phyloP scores from a whole-genome alignment of 2,329 filamentous ascomycete genomes.

The Myriosclerotinia curreyana region DNA sequence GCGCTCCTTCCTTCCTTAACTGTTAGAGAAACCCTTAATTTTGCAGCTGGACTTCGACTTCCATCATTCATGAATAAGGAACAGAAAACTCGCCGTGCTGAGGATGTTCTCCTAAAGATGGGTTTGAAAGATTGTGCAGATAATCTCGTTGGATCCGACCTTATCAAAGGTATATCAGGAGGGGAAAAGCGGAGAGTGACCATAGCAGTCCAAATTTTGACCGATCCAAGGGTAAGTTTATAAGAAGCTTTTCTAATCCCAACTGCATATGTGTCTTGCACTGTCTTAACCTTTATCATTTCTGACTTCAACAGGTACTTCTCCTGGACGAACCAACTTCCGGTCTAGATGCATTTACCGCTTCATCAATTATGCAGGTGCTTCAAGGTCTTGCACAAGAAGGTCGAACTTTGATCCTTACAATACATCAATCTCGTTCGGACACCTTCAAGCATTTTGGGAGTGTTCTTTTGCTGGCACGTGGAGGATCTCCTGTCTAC shows the following conservation, averaged over 20 bases:
- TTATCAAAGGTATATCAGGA: conserved; percentile 75
- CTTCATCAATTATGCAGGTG: conserved; percentile 72
- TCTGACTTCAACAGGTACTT: conserved; percentile 46
- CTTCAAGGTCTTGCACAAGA: conserved; percentile 67
- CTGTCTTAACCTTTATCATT: background rate
- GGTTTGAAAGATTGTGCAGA: conserved; percentile 76
- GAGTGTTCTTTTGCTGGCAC: conserved; percentile 66
- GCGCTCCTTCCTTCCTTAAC: conserved; percentile 71
- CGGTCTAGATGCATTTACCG: conserved; percentile 74
- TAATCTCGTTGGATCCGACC: conserved; percentile 67
- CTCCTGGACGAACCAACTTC: conserved; percentile 75
- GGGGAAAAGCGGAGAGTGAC: conserved; percentile 76
- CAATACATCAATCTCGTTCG: conserved; percentile 73
- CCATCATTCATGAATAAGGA: conserved; percentile 66
- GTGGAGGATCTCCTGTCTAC: conserved; percentile 67
- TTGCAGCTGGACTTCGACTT: conserved; percentile 67
- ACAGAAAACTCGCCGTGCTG: conserved; percentile 65
- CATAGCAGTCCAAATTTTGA: conserved; percentile 75
- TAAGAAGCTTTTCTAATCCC: conserved; percentile 52
- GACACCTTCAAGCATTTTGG: conserved; percentile 71
- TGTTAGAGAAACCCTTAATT: conserved; percentile 69
- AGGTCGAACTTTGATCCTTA: conserved; percentile 71
- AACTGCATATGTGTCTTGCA: background rate
- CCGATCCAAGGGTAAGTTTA: conserved; percentile 67
- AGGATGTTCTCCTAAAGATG: conserved; percentile 71